Percentiles rank a stretch among this genome's conserved stretches.
phyloP scores from a whole-genome alignment of 2,329 filamentous ascomycete species.

The Pyrenochaeta sp. region DNA sequence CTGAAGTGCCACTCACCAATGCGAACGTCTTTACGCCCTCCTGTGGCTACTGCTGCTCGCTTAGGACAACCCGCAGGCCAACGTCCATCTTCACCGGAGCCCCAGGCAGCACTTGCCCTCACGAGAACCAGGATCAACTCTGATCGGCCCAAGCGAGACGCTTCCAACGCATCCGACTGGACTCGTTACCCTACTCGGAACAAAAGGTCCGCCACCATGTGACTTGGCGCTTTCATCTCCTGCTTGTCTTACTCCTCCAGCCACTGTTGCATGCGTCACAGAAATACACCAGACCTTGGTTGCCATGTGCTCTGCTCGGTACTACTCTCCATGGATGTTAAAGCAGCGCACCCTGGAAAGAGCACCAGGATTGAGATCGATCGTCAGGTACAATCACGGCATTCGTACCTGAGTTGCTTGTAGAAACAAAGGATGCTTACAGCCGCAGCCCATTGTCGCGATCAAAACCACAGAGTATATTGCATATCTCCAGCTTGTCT shows the following conservation, averaged over 20 bases:
- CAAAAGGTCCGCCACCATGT: conserved; percentile 8
- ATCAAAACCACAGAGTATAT: not conserved
- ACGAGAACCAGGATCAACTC: not conserved
- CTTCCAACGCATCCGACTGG: not conserved
- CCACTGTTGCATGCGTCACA: conserved; percentile 9
- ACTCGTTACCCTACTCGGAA: not conserved
- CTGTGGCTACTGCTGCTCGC: not conserved
- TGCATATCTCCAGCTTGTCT: not conserved
- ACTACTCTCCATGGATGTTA: conserved; percentile 6
- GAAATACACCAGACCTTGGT: conserved; percentile 9
- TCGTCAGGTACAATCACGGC: conserved; percentile 16
- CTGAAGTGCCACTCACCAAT: conserved; percentile 1
- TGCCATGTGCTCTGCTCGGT: conserved; percentile 17
- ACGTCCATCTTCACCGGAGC: conserved; percentile 1
- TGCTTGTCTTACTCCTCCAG: conserved; percentile 4
- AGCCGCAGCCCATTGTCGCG: not conserved
- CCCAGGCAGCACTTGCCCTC: not conserved
- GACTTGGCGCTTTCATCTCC: conserved; percentile 4
- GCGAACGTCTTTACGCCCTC: not conserved
- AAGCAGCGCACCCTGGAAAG: not conserved
- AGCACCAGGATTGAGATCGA: conserved; percentile 8
- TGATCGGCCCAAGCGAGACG: not conserved
- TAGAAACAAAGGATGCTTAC: not conserved
- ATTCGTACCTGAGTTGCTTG: not conserved
- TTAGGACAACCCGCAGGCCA: not conserved